Evolutionary conservation across 305 asterid species (phyloP).

Genomic region (Stenogyne calaminthoides): DNA sequence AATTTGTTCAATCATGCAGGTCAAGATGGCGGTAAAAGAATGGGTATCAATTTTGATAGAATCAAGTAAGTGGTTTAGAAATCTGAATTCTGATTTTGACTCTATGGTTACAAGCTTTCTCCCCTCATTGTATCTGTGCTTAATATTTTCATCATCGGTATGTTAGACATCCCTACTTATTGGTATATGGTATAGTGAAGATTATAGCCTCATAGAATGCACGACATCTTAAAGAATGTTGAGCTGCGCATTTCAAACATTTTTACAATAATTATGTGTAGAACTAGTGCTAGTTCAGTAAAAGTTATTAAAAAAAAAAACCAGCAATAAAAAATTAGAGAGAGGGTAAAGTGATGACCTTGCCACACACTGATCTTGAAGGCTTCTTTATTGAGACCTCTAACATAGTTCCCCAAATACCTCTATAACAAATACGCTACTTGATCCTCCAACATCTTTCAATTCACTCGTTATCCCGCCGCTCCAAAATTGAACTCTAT

Average conservation of each 20-base stretch:
- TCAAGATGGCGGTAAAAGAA: slow-evolving; percentile 92
- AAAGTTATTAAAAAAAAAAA: not conserved
- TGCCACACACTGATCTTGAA: slow-evolving; percentile 98
- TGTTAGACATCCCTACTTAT: not conserved
- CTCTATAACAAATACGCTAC: no score
- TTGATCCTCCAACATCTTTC: slow-evolving; percentile 96
- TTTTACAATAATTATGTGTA: not conserved
- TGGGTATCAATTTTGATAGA: slow-evolving; percentile 93
- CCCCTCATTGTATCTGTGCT: not conserved
- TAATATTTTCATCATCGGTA: not conserved
- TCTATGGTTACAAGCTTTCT: not conserved
- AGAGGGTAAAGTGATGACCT: slow-evolving; percentile 49
- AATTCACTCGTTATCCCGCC: slow-evolving; percentile 22
- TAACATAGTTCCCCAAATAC: no score
- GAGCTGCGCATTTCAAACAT: not conserved
- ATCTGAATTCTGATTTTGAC: not conserved
- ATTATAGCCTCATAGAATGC: not conserved
- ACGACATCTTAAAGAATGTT: slow-evolving; percentile 10
- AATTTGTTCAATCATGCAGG: slow-evolving; percentile 52
- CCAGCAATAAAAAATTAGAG: not conserved
- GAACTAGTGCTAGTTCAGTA: not conserved
- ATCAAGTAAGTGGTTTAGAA: slow-evolving; percentile 60
- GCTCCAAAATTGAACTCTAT: not conserved
- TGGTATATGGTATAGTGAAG: slow-evolving; percentile 9
- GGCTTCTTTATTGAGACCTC: slow-evolving; percentile 94